These are phyloP conservation scores for Suillus luteus DNA, from an alignment of 768 basidiomycete species.

Conservation along the genomic window DNA sequence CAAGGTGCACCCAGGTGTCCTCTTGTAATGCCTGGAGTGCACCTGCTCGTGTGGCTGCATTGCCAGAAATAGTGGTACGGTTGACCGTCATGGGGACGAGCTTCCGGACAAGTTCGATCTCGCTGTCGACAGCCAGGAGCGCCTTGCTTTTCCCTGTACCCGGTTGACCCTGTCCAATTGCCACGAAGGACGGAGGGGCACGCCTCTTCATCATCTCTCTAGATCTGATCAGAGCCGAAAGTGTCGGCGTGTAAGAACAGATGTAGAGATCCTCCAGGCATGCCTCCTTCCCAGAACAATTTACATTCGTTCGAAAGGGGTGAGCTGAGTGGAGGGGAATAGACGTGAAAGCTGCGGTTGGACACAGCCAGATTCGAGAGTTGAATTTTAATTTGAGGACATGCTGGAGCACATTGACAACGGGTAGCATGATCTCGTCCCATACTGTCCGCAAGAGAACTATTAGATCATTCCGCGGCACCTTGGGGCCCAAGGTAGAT, in stretches of 20 bases:
- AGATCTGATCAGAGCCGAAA: not conserved
- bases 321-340: not conserved
- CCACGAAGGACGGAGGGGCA: not conserved
- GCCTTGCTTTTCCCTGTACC: not conserved
- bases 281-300: not conserved
- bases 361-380: not conserved
- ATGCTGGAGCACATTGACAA: not conserved
- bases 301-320: not conserved
- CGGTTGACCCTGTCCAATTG: not conserved
- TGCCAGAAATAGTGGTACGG: not conserved
- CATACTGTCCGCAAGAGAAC: not conserved
- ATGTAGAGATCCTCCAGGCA: not conserved
- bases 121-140: not conserved
- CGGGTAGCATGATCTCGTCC: not conserved
- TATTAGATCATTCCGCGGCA: not conserved
- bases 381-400: not conserved
- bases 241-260: not conserved
- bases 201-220: not conserved
- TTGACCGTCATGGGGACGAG: not conserved
- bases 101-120: not conserved
- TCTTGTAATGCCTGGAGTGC: not conserved
- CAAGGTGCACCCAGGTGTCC: not conserved
- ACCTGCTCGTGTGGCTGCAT: not conserved
- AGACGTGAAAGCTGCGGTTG: not conserved
- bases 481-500: not conserved